phyloP scores from a whole-genome alignment of 2,329 filamentous ascomycete genomes.

The Ophiocordyceps sinensis region DNA sequence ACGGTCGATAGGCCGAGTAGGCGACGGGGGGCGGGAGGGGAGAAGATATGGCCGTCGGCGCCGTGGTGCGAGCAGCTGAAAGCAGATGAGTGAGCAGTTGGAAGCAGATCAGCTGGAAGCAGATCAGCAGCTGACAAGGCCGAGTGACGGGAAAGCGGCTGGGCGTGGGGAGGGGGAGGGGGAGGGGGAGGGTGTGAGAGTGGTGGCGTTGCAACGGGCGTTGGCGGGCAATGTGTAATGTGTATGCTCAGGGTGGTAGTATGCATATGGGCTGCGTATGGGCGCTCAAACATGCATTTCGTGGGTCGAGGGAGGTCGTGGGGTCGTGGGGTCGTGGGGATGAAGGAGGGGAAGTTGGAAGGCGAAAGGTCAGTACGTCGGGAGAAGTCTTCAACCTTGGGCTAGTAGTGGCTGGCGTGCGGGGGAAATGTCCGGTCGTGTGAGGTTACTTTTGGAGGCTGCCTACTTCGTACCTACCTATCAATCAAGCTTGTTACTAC shows the following conservation, averaged over 20 bases:
- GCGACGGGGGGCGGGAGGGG: slow-evolving; percentile 8
- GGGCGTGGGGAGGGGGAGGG: background rate
- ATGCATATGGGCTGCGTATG: no score
- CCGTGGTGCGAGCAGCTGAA: slow-evolving; percentile 9
- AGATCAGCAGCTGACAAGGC: slow-evolving; percentile 9
- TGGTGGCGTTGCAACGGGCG: slow-evolving; percentile 2
- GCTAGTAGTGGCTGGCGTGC: background rate
- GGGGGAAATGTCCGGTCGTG: no score
- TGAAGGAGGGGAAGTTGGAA: no score
- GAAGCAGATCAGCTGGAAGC: slow-evolving; percentile 6
- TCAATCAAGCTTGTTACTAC: no score
- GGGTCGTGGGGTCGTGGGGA: no score
- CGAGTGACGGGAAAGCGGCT: slow-evolving; percentile 1
- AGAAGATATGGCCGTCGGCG: slow-evolving; percentile 10
- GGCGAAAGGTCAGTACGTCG: no score
- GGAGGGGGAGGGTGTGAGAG: background rate
- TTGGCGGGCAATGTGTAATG: background rate
- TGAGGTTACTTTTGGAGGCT: no score
- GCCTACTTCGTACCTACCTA: no score
- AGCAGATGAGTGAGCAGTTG: slow-evolving; percentile 7
- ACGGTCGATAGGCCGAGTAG: slow-evolving; percentile 6
- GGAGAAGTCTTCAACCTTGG: no score
- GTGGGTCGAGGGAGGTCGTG: no score
- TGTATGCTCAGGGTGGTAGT: no score
- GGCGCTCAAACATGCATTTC: no score